Evolutionary conservation across 192 early-diverging fungal genomes (phyloP).

Genomic region (Rhizoclosmatium sp.): DNA sequence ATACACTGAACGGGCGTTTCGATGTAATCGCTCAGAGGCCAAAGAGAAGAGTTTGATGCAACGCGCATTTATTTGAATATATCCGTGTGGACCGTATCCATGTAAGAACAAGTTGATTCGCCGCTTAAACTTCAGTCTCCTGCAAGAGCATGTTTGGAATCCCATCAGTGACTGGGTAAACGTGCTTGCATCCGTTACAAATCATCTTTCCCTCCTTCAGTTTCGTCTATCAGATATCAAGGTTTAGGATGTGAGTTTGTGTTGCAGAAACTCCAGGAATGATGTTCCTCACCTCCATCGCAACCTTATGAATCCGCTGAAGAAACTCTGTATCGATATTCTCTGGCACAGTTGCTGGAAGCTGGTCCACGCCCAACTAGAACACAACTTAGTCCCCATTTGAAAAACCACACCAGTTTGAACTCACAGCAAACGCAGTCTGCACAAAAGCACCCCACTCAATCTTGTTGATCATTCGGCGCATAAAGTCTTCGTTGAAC

Average conservation of each 20-base stretch:
- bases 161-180: constrained; percentile 90
- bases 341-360: constrained; percentile 72
- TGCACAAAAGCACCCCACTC: constrained; percentile 72
- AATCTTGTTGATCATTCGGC: constrained; percentile 80
- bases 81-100: too few species aligned
- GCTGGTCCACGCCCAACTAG: constrained; percentile 72
- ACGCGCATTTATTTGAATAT: too few species aligned
- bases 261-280: not conserved
- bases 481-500: constrained; percentile 83
- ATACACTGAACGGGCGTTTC: too few species aligned
- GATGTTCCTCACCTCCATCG: constrained; percentile 74
- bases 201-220: constrained; percentile 90
- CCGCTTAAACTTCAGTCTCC: constrained; percentile 45
- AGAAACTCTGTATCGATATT: constrained; percentile 73
- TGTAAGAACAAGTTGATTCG: too few species aligned
- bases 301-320: constrained; percentile 73
- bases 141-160: constrained; percentile 77
- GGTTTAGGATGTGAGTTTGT: not conserved
- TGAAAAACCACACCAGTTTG: not conserved
- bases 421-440: constrained; percentile 54
- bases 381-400: not conserved
- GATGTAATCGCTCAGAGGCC: too few species aligned
- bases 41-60: too few species aligned
- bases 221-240: constrained; percentile 65
- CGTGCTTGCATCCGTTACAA: constrained; percentile 88